Evolutionary conservation across 75 land plant species (phyloP).

Genomic region (Azolla pinnata): DNA sequence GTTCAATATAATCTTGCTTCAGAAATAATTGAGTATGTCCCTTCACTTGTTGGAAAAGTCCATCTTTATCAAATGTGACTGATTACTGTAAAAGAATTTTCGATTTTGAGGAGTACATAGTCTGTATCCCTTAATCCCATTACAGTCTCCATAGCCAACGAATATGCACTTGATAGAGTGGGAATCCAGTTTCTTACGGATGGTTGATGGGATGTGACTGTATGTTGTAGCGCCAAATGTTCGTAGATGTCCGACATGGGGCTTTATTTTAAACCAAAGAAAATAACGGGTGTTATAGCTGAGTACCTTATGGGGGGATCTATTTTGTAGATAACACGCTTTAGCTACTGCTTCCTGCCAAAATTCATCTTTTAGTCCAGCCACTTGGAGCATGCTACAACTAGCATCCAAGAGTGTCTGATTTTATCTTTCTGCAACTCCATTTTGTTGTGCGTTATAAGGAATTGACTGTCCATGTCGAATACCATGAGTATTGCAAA

Average conservation of each 20-base stretch:
- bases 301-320: neutral
- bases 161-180: neutral
- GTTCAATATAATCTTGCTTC: too few species aligned
- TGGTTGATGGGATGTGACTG: neutral
- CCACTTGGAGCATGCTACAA: neutral
- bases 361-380: slow-evolving; percentile 1
- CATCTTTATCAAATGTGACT: too few species aligned
- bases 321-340: neutral
- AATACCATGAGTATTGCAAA: slow-evolving; percentile 5
- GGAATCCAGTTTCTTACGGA: neutral
- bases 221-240: too few species aligned
- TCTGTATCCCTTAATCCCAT: neutral
- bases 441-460: slow-evolving; percentile 17
- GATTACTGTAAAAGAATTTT: neutral
- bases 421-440: slow-evolving; percentile 2
- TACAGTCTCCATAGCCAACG: neutral
- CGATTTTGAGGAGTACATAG: neutral
- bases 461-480: slow-evolving; percentile 1
- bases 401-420: slow-evolving; percentile 3
- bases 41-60: too few species aligned
- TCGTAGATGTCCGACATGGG: too few species aligned
- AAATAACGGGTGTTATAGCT: too few species aligned
- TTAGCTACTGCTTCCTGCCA: slow-evolving; percentile 10
- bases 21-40: too few species aligned
- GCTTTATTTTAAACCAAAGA: too few species aligned